Evolutionary conservation across 2,329 filamentous ascomycete species (phyloP).

Genomic region (Achaetomium macrosporum): DNA sequence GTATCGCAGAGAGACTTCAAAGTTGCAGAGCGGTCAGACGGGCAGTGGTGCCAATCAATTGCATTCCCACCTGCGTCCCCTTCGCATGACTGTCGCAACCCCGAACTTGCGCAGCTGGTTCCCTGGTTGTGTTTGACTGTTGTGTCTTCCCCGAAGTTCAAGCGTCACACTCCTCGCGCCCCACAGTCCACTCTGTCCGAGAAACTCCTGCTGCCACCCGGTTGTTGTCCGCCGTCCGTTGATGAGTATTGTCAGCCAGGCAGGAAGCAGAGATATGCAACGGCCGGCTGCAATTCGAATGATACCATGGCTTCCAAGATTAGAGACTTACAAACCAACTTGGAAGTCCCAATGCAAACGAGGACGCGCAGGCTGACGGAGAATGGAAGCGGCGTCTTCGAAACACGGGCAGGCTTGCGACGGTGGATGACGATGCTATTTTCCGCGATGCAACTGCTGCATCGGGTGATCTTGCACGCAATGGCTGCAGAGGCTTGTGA

Average conservation of each 20-base stretch:
- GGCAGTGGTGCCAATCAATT: no score
- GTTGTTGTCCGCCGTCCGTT: not conserved
- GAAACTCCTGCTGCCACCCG: not conserved
- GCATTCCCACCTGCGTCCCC: no score
- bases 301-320: no score
- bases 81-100: not conserved
- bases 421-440: constrained; percentile 8
- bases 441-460: constrained; percentile 6
- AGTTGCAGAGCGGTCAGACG: no score
- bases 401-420: not conserved
- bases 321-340: no score
- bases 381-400: no score
- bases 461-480: not conserved
- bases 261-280: not conserved
- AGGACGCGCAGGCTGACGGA: no score
- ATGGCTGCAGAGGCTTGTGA: no score
- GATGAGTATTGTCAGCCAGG: not conserved
- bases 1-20: no score
- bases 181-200: not conserved
- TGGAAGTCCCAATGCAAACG: no score
- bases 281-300: not conserved
- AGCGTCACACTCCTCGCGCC: not conserved
- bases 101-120: not conserved
- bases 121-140: not conserved
- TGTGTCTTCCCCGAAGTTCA: not conserved